These are phyloP conservation scores for Plenodomus biglobosus DNA, from an alignment of 2,329 filamentous ascomycete species.

Conservation along the genomic window DNA sequence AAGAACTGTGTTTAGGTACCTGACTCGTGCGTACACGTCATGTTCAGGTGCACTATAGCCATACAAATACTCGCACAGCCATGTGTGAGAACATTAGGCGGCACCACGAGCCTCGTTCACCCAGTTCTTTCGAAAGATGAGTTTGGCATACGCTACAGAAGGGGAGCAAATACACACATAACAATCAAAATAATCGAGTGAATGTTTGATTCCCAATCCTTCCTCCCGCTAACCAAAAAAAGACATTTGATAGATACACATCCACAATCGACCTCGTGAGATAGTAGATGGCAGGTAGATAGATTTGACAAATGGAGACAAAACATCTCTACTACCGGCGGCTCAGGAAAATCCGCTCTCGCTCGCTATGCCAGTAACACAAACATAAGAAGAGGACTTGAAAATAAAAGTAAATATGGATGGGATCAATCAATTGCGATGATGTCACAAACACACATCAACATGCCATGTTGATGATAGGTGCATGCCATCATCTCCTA, in stretches of 20 bases:
- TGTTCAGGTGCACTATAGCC: too few species aligned
- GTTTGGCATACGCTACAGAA: too few species aligned
- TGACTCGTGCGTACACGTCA: not conserved
- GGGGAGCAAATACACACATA: too few species aligned
- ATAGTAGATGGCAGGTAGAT: not conserved
- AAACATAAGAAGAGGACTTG: conserved; percentile 32
- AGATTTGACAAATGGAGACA: conserved; percentile 3
- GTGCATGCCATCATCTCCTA: not conserved
- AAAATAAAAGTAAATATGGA: conserved; percentile 8
- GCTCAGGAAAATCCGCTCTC: conserved; percentile 3
- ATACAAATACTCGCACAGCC: too few species aligned
- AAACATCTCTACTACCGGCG: conserved; percentile 11
- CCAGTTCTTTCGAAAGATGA: too few species aligned
- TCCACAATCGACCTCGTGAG: not conserved
- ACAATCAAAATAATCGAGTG: conserved; percentile 1
- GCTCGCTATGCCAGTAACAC: conserved; percentile 46
- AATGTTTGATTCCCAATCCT: not conserved
- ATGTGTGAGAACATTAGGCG: too few species aligned
- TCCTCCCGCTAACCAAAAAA: not conserved
- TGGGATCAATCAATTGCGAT: not conserved
- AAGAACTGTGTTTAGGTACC: too few species aligned
- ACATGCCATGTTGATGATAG: not conserved
- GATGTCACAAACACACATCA: not conserved
- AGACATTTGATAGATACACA: conserved; percentile 21
- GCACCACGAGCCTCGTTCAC: too few species aligned